Evolutionary conservation across 2,329 filamentous ascomycete genomes (phyloP).

Genomic region (Ophiostoma quercus): DNA sequence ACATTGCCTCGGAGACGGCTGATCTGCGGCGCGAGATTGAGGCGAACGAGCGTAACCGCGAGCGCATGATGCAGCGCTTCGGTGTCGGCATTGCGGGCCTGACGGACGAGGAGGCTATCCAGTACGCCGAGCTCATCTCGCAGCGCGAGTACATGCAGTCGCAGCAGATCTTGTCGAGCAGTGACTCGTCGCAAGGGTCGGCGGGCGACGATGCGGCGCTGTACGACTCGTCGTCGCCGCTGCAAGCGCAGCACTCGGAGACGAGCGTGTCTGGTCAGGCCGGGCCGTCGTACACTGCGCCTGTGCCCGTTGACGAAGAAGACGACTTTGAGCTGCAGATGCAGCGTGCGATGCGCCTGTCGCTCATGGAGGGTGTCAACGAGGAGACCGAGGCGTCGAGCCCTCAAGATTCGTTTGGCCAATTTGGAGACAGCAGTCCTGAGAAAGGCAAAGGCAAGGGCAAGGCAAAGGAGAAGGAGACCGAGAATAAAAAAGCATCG

Average conservation of each 20-base stretch:
- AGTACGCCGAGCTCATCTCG: conserved; percentile 62
- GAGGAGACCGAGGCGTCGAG: conserved; percentile 31
- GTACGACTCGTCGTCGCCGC: conserved; percentile 16
- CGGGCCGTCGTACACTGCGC: background rate
- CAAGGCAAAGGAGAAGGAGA: background rate
- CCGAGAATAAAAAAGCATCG: background rate
- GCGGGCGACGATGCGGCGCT: background rate
- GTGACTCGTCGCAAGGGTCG: conserved; percentile 33
- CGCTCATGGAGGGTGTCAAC: conserved; percentile 52
- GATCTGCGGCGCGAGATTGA: conserved; percentile 71
- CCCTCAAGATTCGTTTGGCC: background rate
- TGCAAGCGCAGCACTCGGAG: conserved; percentile 37
- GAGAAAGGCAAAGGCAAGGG: conserved; percentile 13
- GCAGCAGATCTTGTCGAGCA: conserved; percentile 45
- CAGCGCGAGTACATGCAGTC: background rate
- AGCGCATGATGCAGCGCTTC: conserved; percentile 71
- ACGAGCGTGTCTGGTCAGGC: conserved; percentile 40
- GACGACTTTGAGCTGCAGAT: conserved; percentile 57
- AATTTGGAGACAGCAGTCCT: background rate
- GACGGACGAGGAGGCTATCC: conserved; percentile 60
- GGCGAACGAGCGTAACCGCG: conserved; percentile 60
- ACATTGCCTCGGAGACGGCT: conserved; percentile 79
- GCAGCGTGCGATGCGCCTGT: conserved; percentile 58
- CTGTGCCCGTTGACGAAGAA: conserved; percentile 33
- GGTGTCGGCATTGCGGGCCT: conserved; percentile 70